Conservation (phyloP, 805 yeast genomes). For the Maudiozyma bulderi region DNA sequence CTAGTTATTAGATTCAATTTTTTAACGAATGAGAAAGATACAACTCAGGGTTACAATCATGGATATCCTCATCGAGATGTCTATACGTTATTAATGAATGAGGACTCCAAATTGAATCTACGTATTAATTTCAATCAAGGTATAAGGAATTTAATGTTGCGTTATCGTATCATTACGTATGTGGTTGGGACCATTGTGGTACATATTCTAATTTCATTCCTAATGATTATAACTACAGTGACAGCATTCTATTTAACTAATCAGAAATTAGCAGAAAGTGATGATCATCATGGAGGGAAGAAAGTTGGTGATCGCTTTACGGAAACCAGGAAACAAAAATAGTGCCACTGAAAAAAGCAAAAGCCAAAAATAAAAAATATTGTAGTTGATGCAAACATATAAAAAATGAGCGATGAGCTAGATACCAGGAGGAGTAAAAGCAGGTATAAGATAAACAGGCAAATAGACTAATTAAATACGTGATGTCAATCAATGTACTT, state of each 20-base stretch:
- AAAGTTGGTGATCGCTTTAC: not conserved
- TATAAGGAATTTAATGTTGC: conserved; percentile 23
- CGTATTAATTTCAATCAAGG: conserved; percentile 23
- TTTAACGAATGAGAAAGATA: not conserved
- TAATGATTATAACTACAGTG: conserved; percentile 14
- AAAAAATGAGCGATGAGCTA: not conserved
- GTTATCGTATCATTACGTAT: conserved; percentile 17
- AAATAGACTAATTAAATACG: too few relatives aligned
- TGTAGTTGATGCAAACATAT: not conserved
- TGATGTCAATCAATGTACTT: not conserved
- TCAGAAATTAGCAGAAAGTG: not conserved
- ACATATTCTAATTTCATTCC: conserved; percentile 8
- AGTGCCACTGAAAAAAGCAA: not conserved
- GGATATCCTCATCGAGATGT: not conserved
- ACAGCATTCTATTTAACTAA: conserved; percentile 8
- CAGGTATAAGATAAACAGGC: too few relatives aligned
- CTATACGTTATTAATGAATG: conserved; percentile 7
- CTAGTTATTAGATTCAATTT: not conserved
- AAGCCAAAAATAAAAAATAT: not conserved
- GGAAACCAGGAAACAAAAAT: not conserved
- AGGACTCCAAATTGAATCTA: conserved; percentile 15
- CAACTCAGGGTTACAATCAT: not conserved
- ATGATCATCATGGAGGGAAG: not conserved
- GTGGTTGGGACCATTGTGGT: conserved; percentile 16
- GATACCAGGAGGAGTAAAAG: too few relatives aligned